These are phyloP conservation scores for Taphrina flavorubra DNA, from an alignment of 1,139 yeast genomes.

Conservation along the genomic window DNA sequence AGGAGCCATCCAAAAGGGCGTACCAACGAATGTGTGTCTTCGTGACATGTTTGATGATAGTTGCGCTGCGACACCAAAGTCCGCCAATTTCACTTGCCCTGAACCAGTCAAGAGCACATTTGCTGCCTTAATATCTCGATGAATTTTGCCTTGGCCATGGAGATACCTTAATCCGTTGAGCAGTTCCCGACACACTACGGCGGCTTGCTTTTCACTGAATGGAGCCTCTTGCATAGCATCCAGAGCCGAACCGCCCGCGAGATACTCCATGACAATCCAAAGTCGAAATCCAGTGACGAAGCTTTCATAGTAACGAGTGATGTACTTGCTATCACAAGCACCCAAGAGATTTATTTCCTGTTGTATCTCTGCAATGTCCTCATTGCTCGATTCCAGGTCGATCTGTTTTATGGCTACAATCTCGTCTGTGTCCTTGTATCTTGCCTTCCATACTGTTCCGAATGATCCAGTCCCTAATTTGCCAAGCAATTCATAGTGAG, in stretches of 20 bases:
- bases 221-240: conserved; percentile 68
- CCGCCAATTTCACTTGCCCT: conserved; percentile 90
- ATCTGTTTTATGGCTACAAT: conserved; percentile 53
- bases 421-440: conserved; percentile 54
- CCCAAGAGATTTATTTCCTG: conserved; percentile 77
- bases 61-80: conserved; percentile 94
- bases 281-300: conserved; percentile 77
- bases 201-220: conserved; percentile 62
- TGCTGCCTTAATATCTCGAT: conserved; percentile 86
- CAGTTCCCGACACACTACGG: conserved; percentile 64
- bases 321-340: conserved; percentile 71
- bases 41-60: conserved; percentile 75
- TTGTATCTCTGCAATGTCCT: conserved; percentile 78
- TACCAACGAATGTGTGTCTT: conserved; percentile 91
- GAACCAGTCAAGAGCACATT: conserved; percentile 68
- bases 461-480: conserved; percentile 89
- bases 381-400: conserved; percentile 76
- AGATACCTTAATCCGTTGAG: conserved; percentile 72
- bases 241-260: conserved; percentile 82
- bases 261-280: conserved; percentile 79
- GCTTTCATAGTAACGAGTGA: conserved; percentile 76
- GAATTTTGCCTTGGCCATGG: conserved; percentile 80
- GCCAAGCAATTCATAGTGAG: conserved; percentile 66
- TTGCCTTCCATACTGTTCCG: conserved; percentile 82
- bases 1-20: conserved; percentile 99